These are phyloP conservation scores for Flaveria bidentis DNA, from an alignment of 129 eudicot species.

Conservation along the genomic window DNA sequence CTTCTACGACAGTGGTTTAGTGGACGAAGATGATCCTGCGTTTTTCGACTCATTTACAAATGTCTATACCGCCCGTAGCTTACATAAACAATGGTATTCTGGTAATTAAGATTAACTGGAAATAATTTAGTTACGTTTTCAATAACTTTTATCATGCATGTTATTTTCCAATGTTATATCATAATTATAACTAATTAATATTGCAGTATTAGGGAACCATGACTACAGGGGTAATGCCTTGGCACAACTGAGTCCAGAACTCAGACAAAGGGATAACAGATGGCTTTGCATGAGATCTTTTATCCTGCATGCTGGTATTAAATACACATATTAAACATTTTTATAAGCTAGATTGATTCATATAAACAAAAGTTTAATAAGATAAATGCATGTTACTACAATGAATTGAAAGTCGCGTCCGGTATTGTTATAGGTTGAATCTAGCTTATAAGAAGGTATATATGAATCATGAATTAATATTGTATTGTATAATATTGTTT, in stretches of 20 bases:
- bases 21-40: conserved; percentile 48
- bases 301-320: conserved; percentile 52
- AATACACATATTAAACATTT: neutral
- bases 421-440: too few relatives aligned
- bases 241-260: conserved; percentile 62
- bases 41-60: conserved; percentile 54
- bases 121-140: neutral
- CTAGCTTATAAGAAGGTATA: too few relatives aligned
- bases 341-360: neutral
- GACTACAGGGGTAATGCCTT: conserved; percentile 75
- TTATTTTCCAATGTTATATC: neutral
- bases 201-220: conserved; percentile 75
- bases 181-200: neutral
- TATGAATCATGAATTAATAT: too few relatives aligned
- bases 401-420: too few relatives aligned
- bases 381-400: too few relatives aligned
- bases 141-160: neutral
- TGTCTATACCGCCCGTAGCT: conserved; percentile 57
- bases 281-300: conserved; percentile 66
- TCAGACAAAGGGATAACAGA: conserved; percentile 48
- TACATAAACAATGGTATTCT: conserved; percentile 62
- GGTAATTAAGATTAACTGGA: conserved; percentile 30
- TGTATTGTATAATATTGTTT: neutral
- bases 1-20: conserved; percentile 55
- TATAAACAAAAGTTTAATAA: neutral